Evolutionary conservation across 2,329 filamentous ascomycete species (phyloP).

Genomic region (Trichophaea hybrida): DNA sequence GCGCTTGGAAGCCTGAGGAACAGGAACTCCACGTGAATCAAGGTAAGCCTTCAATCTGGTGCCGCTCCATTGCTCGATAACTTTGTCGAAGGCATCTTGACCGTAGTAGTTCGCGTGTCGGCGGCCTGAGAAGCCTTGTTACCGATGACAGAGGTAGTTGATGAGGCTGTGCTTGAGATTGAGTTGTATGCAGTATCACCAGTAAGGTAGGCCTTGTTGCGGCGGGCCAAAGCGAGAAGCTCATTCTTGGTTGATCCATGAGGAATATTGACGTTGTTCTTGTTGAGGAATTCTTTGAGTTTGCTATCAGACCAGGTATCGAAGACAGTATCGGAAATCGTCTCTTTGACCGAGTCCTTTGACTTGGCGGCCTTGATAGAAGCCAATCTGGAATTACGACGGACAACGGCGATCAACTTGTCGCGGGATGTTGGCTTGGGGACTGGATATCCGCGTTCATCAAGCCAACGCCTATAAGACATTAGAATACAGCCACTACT

Average conservation of each 20-base stretch:
- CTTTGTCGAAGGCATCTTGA: slow-evolving; percentile 52
- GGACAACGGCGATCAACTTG: slow-evolving; percentile 73
- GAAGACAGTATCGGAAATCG: slow-evolving; percentile 68
- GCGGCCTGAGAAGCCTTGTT: slow-evolving; percentile 32
- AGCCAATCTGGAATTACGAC: slow-evolving; percentile 75
- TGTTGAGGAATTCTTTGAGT: slow-evolving; percentile 85
- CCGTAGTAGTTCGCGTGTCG: slow-evolving; percentile 37
- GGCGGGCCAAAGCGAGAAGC: slow-evolving; percentile 74
- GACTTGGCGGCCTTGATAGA: slow-evolving; percentile 53
- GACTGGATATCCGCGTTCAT: slow-evolving; percentile 68
- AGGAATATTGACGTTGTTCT: slow-evolving; percentile 76
- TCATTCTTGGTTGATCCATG: slow-evolving; percentile 87
- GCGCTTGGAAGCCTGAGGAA: slow-evolving; percentile 55
- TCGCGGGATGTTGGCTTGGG: slow-evolving; percentile 77
- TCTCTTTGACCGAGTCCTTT: slow-evolving; percentile 55
- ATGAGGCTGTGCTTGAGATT: slow-evolving; percentile 31
- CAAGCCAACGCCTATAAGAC: slow-evolving; percentile 72
- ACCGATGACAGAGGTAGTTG: slow-evolving; percentile 31
- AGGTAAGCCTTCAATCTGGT: slow-evolving; percentile 65
- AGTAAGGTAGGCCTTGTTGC: slow-evolving; percentile 60
- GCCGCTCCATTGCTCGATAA: slow-evolving; percentile 53
- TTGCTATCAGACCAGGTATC: slow-evolving; percentile 80
- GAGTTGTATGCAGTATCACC: slow-evolving; percentile 45
- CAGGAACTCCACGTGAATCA: slow-evolving; percentile 60
- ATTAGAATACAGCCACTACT: background rate